phyloP scores from a whole-genome alignment of 202 grass and related monocot genomes.

The Alloteropsis angusta region DNA sequence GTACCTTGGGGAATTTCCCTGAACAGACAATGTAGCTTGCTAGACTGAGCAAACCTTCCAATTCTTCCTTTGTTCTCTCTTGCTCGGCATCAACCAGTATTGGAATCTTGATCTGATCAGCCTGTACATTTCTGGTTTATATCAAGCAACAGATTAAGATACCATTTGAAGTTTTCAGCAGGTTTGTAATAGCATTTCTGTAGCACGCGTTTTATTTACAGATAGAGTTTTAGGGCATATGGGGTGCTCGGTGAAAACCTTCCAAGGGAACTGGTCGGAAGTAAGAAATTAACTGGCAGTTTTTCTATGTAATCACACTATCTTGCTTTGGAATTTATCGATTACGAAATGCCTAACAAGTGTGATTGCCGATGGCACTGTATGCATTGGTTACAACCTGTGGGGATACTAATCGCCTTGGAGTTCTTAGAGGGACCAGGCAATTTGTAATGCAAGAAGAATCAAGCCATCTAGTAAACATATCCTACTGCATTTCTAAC shows the following conservation, averaged over 20 bases:
- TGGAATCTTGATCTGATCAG: slow-evolving; percentile 43
- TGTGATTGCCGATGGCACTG: not conserved
- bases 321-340: not conserved
- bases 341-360: not conserved
- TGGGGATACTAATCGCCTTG: not conserved
- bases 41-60: slow-evolving; percentile 33
- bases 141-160: slow-evolving; percentile 25
- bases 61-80: slow-evolving; percentile 42
- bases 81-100: slow-evolving; percentile 48
- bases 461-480: not conserved
- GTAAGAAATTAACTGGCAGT: not conserved
- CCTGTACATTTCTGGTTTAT: slow-evolving; percentile 31
- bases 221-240: not conserved
- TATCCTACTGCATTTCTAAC: not conserved
- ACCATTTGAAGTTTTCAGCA: not conserved
- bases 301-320: not conserved
- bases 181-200: not conserved
- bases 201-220: not conserved
- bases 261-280: not conserved
- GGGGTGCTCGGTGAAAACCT: not conserved
- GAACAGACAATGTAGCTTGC: slow-evolving; percentile 46
- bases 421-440: not conserved
- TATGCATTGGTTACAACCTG: not conserved
- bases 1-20: slow-evolving; percentile 44
- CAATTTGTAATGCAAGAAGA: not conserved